Conservation (phyloP, 1,139 yeast species). For the Geotrichum bryndzae region DNA sequence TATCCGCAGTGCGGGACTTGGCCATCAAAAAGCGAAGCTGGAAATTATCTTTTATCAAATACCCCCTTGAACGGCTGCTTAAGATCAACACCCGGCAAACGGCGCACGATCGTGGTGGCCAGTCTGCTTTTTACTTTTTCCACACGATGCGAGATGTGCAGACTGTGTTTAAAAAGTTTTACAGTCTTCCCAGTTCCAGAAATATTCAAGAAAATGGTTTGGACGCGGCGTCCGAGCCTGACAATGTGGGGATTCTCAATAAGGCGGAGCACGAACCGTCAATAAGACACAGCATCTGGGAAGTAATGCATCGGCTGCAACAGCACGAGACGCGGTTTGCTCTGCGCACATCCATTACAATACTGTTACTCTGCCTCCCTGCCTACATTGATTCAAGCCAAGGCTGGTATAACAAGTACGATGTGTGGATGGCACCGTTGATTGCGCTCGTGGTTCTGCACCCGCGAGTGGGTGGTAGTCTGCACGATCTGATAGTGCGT, state of each 20-base stretch:
- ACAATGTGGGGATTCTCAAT: constrained; percentile 5
- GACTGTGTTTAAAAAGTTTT: constrained; percentile 42
- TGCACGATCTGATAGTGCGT: constrained; percentile 37
- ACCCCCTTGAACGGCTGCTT: constrained; percentile 40
- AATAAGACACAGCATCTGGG: constrained; percentile 37
- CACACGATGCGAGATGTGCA: constrained; percentile 44
- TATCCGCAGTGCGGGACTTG: constrained; percentile 17
- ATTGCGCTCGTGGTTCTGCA: constrained; percentile 39
- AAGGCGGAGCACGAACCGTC: neutral
- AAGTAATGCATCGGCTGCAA: constrained; percentile 32
- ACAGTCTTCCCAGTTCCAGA: constrained; percentile 1
- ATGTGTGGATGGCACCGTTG: constrained; percentile 43
- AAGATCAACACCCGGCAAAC: constrained; percentile 41
- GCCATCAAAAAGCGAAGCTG: constrained; percentile 26
- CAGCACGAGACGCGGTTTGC: constrained; percentile 43
- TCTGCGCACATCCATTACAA: constrained; percentile 37
- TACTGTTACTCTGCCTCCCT: constrained; percentile 40
- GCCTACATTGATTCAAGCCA: constrained; percentile 39
- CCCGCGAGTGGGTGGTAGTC: constrained; percentile 43
- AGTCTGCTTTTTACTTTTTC: constrained; percentile 40
- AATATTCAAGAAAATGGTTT: neutral
- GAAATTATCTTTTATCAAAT: constrained; percentile 36
- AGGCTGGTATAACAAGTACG: constrained; percentile 40
- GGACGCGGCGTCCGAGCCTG: constrained; percentile 1
- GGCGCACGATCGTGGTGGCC: constrained; percentile 45